These are phyloP conservation scores for Cercospora janseana DNA, from an alignment of 2,329 filamentous ascomycete genomes.

Conservation along the genomic window DNA sequence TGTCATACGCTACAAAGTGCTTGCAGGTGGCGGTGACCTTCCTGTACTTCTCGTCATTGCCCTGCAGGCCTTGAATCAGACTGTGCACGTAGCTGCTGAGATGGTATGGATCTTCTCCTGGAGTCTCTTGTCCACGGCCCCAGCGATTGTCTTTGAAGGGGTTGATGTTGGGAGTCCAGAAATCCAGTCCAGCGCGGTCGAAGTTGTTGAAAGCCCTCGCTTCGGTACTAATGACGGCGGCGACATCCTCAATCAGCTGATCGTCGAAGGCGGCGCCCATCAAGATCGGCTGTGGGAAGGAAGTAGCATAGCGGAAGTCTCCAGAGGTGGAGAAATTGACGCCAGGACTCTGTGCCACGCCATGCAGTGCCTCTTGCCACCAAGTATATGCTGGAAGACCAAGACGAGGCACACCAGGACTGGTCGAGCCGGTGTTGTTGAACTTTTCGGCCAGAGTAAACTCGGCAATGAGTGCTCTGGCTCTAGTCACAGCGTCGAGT, in stretches of 20 bases:
- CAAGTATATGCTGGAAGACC: conserved; percentile 60
- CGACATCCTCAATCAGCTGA: conserved; percentile 58
- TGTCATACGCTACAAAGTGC: conserved; percentile 43
- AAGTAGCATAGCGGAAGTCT: conserved; percentile 60
- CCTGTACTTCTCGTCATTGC: conserved; percentile 37
- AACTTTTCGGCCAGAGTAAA: conserved; percentile 55
- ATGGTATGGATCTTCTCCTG: conserved; percentile 46
- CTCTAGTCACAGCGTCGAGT: conserved; percentile 32
- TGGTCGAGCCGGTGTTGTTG: conserved; percentile 51
- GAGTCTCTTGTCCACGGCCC: conserved; percentile 36
- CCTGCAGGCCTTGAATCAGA: conserved; percentile 39
- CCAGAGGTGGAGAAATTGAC: conserved; percentile 55
- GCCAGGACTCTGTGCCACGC: conserved; percentile 56
- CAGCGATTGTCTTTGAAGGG: conserved; percentile 58
- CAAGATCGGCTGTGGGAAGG: conserved; percentile 63
- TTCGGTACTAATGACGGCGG: conserved; percentile 57
- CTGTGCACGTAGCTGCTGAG: conserved; percentile 37
- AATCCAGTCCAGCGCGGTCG: conserved; percentile 56
- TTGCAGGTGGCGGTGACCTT: conserved; percentile 49
- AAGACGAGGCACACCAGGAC: conserved; percentile 54
- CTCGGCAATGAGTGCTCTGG: conserved; percentile 50
- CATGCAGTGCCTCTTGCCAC: conserved; percentile 64
- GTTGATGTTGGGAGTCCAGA: conserved; percentile 64
- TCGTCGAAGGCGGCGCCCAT: conserved; percentile 65
- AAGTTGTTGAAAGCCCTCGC: conserved; percentile 64